These are phyloP conservation scores for Magnusiomyces fungicola DNA, from an alignment of 1,139 yeast genomes.

Conservation along the genomic window DNA sequence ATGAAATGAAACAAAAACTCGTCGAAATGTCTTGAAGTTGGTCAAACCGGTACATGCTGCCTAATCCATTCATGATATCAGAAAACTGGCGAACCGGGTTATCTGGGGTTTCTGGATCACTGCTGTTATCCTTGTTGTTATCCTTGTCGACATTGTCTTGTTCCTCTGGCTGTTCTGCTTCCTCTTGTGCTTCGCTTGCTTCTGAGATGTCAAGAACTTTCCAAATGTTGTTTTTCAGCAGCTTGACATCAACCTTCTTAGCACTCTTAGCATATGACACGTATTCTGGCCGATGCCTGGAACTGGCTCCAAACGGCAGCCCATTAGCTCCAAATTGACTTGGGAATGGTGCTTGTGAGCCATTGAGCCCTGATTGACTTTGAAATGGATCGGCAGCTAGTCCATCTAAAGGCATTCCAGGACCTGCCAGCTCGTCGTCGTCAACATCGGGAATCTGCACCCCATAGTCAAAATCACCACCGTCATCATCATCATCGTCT, in stretches of 20 bases:
- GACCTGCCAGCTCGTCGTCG: not conserved
- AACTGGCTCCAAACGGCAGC: slow-evolving; percentile 7
- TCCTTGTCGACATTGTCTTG: not conserved
- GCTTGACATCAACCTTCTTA: slow-evolving; percentile 74
- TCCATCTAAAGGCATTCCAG: no score
- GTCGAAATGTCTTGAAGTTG: slow-evolving; percentile 61
- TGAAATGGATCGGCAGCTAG: not conserved
- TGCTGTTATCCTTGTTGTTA: slow-evolving; percentile 14
- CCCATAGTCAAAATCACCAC: slow-evolving; percentile 6
- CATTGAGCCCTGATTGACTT: not conserved
- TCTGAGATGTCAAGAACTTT: slow-evolving; percentile 34
- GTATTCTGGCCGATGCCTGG: slow-evolving; percentile 45
- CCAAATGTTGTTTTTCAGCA: slow-evolving; percentile 82
- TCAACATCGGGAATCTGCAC: slow-evolving; percentile 4
- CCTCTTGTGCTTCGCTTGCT: slow-evolving; percentile 4
- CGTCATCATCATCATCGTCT: slow-evolving; percentile 19
- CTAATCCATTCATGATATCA: slow-evolving; percentile 37
- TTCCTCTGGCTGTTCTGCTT: not conserved
- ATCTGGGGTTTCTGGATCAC: slow-evolving; percentile 11
- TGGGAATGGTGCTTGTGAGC: not conserved
- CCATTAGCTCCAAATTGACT: not conserved
- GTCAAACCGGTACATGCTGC: slow-evolving; percentile 30
- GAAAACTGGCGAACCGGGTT: slow-evolving; percentile 36
- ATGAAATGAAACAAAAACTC: slow-evolving; percentile 78
- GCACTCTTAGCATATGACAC: slow-evolving; percentile 75